phyloP scores from a whole-genome alignment of 1,284 basidiomycete genomes.

The Ganoderma boninense region DNA sequence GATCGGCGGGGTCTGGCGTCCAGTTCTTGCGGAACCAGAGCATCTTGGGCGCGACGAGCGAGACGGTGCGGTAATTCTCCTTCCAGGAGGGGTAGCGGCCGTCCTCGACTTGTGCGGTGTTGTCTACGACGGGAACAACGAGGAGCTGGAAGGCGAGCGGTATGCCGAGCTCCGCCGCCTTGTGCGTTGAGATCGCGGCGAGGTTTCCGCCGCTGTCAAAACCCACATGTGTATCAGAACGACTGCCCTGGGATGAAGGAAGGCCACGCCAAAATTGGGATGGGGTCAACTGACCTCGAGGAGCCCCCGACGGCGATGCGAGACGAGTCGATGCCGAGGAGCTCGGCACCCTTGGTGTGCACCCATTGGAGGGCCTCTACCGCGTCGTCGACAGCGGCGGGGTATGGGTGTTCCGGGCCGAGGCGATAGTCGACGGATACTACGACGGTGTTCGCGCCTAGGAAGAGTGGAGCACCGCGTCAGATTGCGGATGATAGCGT shows the following conservation, averaged over 20 bases:
- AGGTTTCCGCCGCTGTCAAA: conserved; percentile 72
- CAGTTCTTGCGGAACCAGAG: conserved; percentile 77
- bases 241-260: conserved; percentile 1
- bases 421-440: conserved; percentile 79
- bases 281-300: conserved; percentile 57
- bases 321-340: conserved; percentile 50
- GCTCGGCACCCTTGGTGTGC: conserved; percentile 48
- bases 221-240: background rate
- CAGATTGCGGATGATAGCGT: background rate
- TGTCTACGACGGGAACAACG: conserved; percentile 77
- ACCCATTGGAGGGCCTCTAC: conserved; percentile 75
- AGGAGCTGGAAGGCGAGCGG: conserved; percentile 71
- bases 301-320: conserved; percentile 70
- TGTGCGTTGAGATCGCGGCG: conserved; percentile 71
- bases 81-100: conserved; percentile 60
- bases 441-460: conserved; percentile 63
- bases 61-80: conserved; percentile 64
- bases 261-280: background rate
- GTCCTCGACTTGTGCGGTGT: conserved; percentile 60
- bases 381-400: conserved; percentile 78
- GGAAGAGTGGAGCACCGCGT: background rate
- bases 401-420: conserved; percentile 79
- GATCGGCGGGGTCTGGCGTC: conserved; percentile 66
- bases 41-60: conserved; percentile 72
- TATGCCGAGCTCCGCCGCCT: conserved; percentile 62